These are phyloP conservation scores for Acanthamoeba polyphaga DNA, from an alignment of 208 protist species.

Conservation along the genomic window DNA sequence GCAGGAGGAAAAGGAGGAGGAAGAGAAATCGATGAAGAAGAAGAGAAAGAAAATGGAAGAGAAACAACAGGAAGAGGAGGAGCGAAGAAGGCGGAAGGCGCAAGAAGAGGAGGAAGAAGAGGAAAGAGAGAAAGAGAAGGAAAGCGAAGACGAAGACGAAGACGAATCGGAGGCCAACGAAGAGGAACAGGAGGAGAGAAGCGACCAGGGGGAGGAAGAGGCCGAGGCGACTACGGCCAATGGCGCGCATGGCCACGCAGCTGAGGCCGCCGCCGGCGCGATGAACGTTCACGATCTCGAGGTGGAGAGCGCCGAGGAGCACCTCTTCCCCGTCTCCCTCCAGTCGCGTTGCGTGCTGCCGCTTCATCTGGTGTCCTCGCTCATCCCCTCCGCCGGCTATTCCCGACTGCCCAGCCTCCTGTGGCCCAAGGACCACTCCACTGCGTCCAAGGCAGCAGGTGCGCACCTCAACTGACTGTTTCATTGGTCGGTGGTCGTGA, in stretches of 20 bases:
- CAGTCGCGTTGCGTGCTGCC: background rate
- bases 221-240: background rate
- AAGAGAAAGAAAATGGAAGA: background rate
- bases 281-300: background rate
- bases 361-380: background rate
- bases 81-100: background rate
- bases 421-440: background rate
- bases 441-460: no score
- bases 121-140: background rate
- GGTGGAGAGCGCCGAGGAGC: background rate
- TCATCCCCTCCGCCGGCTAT: background rate
- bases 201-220: background rate
- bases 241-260: background rate
- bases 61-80: background rate
- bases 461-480: no score
- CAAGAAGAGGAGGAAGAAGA: background rate
- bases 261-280: background rate
- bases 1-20: background rate
- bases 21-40: background rate
- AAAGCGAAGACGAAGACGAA: background rate
- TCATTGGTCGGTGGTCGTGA: no score
- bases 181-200: background rate
- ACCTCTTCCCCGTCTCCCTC: slow-evolving; percentile 36
- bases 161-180: background rate
- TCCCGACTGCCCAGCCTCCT: background rate